A percentile compares a stretch with the other conserved stretches of the same genome.
Evolutionary conservation across 208 protist species (phyloP).

Genomic region (Sergeia podlipaevii): DNA sequence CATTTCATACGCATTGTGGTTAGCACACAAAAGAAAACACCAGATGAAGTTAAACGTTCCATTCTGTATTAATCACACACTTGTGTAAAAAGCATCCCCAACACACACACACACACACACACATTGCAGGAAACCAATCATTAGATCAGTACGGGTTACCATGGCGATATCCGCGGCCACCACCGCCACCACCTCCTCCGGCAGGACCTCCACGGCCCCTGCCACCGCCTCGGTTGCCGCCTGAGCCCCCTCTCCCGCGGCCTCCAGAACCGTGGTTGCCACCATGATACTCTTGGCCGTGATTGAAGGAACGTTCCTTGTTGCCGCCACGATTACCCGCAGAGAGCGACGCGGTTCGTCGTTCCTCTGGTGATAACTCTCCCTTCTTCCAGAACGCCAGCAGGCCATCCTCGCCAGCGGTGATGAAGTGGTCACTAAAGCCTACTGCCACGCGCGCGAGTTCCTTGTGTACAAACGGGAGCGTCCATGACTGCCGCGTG

Average conservation of each 20-base stretch:
- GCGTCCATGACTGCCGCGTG: slow-evolving; percentile 14
- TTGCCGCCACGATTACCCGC: neutral
- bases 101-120: too few species aligned
- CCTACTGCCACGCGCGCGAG: slow-evolving; percentile 65
- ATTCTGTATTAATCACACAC: too few species aligned
- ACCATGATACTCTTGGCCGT: neutral
- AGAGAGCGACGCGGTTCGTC: slow-evolving; percentile 16
- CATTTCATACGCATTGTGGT: too few species aligned
- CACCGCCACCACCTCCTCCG: slow-evolving; percentile 13
- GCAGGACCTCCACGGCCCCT: neutral
- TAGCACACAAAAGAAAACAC: too few species aligned
- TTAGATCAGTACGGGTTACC: slow-evolving; percentile 17
- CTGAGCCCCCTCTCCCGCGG: neutral
- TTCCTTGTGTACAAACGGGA: slow-evolving; percentile 52
- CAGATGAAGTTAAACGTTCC: too few species aligned
- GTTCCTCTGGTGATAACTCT: neutral
- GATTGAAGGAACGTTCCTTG: neutral
- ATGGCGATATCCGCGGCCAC: slow-evolving; percentile 14
- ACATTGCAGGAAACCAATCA: too few species aligned
- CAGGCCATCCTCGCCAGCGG: slow-evolving; percentile 76
- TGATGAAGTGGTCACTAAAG: slow-evolving; percentile 66
- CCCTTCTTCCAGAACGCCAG: slow-evolving; percentile 61
- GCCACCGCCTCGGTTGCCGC: neutral
- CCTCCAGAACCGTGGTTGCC: neutral
- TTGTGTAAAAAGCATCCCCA: too few species aligned